Evolutionary conservation across 805 yeast species (phyloP).

Genomic region (Blastobotrys americana): DNA sequence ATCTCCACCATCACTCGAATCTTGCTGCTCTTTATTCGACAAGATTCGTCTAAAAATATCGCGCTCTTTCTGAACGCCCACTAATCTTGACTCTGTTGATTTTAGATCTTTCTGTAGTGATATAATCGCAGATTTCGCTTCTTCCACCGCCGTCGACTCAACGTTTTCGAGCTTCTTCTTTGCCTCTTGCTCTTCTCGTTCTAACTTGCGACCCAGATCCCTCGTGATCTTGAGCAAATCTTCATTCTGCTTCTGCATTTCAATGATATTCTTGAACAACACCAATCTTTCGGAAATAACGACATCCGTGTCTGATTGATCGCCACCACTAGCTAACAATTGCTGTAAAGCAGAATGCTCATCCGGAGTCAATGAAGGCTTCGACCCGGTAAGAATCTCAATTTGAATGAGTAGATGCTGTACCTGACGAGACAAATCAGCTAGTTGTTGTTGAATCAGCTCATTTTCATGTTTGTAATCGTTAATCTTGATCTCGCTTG

Average conservation of each 20-base stretch:
- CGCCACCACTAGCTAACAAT: slow-evolving; percentile 35
- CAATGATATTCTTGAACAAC: slow-evolving; percentile 57
- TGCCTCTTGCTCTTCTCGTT: slow-evolving; percentile 44
- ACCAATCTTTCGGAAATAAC: slow-evolving; percentile 69
- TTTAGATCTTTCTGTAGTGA: slow-evolving; percentile 32
- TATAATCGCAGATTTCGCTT: slow-evolving; percentile 30
- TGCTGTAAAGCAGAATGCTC: slow-evolving; percentile 61
- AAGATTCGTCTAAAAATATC: slow-evolving; percentile 49
- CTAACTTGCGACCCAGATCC: slow-evolving; percentile 63
- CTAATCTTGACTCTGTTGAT: slow-evolving; percentile 44
- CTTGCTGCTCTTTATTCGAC: neutral
- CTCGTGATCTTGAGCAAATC: slow-evolving; percentile 64
- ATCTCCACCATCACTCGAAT: slow-evolving; percentile 5
- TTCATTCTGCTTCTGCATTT: slow-evolving; percentile 66
- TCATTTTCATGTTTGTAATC: slow-evolving; percentile 44
- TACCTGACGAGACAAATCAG: slow-evolving; percentile 79
- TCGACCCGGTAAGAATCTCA: slow-evolving; percentile 54
- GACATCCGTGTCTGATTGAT: slow-evolving; percentile 59
- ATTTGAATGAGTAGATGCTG: slow-evolving; percentile 53
- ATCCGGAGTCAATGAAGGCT: slow-evolving; percentile 52
- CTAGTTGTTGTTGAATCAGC: slow-evolving; percentile 48
- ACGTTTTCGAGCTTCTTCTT: slow-evolving; percentile 20
- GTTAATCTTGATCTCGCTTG: slow-evolving; percentile 26
- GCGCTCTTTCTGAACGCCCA: slow-evolving; percentile 54
- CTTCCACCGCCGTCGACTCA: slow-evolving; percentile 29